Conservation (phyloP, 148 eudicot species). For the Heliamphora exappendiculata region DNA sequence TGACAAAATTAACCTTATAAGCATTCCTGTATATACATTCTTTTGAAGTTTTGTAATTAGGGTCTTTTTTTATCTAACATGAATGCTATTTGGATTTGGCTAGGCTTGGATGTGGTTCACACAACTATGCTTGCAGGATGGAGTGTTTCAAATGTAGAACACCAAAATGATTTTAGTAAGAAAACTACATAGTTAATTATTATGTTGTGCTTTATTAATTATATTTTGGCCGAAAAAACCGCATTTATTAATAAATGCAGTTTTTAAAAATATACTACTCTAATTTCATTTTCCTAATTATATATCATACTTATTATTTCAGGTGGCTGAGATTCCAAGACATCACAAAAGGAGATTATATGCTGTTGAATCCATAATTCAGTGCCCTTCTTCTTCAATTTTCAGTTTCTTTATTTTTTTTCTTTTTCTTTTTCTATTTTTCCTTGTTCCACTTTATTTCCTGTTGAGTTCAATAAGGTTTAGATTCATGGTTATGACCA, state of each 20-base stretch:
- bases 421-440: too few species aligned
- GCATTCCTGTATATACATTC: not conserved
- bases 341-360: not conserved
- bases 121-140: conserved; percentile 66
- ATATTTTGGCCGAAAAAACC: not conserved
- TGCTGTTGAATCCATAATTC: not conserved
- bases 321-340: not conserved
- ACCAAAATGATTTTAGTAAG: conserved; percentile 40
- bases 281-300: not conserved
- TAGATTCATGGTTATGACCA: conserved; percentile 1
- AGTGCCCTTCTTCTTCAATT: not conserved
- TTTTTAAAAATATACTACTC: not conserved
- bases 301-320: not conserved
- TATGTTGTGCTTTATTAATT: not conserved
- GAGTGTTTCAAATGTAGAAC: conserved; percentile 56
- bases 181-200: not conserved
- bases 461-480: not conserved
- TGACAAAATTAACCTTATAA: not conserved
- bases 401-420: too few species aligned
- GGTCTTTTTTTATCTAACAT: not conserved
- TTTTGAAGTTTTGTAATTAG: not conserved
- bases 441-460: not conserved
- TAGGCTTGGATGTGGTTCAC: conserved; percentile 55
- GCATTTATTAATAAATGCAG: not conserved
- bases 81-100: not conserved